Base-by-base conservation (phyloP, 106 monocot genomes). In the Cymbidium sinense region DNA sequence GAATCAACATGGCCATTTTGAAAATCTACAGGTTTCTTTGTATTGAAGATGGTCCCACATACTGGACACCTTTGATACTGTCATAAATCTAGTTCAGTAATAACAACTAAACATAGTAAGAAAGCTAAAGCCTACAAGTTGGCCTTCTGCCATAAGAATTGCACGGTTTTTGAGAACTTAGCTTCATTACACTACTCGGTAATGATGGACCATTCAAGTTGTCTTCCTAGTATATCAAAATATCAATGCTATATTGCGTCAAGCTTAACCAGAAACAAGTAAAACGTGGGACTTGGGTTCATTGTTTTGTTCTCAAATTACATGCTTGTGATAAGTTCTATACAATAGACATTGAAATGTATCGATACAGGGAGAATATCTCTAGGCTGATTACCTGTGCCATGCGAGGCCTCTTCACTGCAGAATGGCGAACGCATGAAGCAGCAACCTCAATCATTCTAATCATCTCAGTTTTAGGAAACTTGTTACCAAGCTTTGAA, bases 331-430 rank as follows among this genome's bases (percentile, higher is more conserved):
- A 58, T 58, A 58, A 19, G 2, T 58, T n/a, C 55, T 2, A 19
- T 19, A 19, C 1, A 19, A 19, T 3, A 58, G 55, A 58, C 1
- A 58, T 9, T 58, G 55, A 1, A 58, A 58, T n/a, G n/a, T 58
- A 2, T 9, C 18, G 18, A 34, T 71, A 2, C 36, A 2, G 36
- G 36, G 36, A 2, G 36, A 36, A 36, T 0, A 41, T 21, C 12
- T 43, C 36, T 21, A 6, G 1, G 2, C 35, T 76, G 11, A 17
- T 15, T 91, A 91, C 94, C 91, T 89, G 87, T 67, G 81, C 84
- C 94, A 94, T 94, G 62, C 84, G 89, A 61, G 94, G 94, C 52
- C 94, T 85, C 89, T 91, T 94, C 62, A 78, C 35, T 21, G 89
- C 86, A 13, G 91, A 85, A 76, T 91, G 89, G 10, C 94, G 89